Evolutionary conservation across 768 basidiomycete genomes (phyloP), one percentile per base, ranked within the genome.

Genomic region (Naganishia onofrii): DNA sequence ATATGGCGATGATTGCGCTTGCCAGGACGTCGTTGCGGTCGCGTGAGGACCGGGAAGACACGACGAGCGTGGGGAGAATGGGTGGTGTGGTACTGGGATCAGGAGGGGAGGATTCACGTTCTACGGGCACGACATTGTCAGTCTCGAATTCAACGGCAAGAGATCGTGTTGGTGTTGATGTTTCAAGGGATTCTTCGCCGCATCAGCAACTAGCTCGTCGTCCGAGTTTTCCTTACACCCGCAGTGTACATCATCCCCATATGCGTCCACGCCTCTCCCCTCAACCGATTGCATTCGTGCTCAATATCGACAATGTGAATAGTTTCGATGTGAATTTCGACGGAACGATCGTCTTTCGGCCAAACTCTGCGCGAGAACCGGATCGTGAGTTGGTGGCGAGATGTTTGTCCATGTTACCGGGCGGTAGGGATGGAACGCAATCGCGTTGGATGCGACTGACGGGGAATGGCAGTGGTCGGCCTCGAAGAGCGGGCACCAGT

Each of bases 141-240:
- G 7, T 46, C 44, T 8, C 21, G 8, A 15, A 12, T 36, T 36
- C 34, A 12, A 36, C 4, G 4, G 34, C 34, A 36, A 12, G 4
- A 36, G 6, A 36, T 36, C 34, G 34, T 36, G 34, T 4, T 36
- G 34, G 34, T 36, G 34, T 12, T 12, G 42, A 42, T 42, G 13
- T 42, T 15, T 42, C 42, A 2, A 7, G 42, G 42, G 42, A 42
- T 42, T 7, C 48, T 1, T 13, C n/a, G 12, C 48, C n/a, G 12
- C 48, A 76, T 73, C 81, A 86, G 10, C 53, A 28, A 1, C 23
- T 67, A 4, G 42, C 67, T 13, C 34, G 67, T 44, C 55, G 67
- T 7, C 67, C 67, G 29, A 58, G 56, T 36, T 54, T 46, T 54
- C 67, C 67, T 7, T 58, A 46, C 67, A 21, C 44, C 6, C 23